Evolutionary conservation across 257 asterid genomes (phyloP), one percentile per base, ranked within the genome.

Genomic region (Penstemon barbatus): DNA sequence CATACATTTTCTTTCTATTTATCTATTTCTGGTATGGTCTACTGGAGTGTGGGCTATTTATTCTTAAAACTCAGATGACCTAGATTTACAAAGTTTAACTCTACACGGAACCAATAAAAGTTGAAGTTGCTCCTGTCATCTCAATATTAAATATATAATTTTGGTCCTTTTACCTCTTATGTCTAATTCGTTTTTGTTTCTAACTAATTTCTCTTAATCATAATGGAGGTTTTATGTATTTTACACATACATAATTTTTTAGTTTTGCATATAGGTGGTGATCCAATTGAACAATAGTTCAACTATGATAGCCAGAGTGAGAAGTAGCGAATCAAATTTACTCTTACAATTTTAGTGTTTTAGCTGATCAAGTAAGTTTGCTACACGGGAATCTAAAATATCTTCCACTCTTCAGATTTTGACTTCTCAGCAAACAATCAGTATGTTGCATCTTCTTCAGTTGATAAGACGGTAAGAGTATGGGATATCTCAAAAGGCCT

Each of bases 371-470:
- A 46, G 44, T 61, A 62, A 50, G 75, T 55, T 70, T 7, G 43
- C 37, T n/a, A 50, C 44, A 13, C 36, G 69, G 52, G 59, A 74
- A 51, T 76, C 57, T 80, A 40, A 70, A 59, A 63, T 69, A 57
- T 56, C 45, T 61, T 54, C 71, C 70, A 25, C 45, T 56, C 77
- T 83, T 40, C 93, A 94, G 99, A 94, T 87, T 94, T 94, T 78
- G 97, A 94, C 86, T 94, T 94, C 89, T 89, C 99, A 39, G 74
- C 97, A 68, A 94, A 91, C 82, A 89, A 94, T 79, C 96, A 86
- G 79, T 94, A 94, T 79, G 87, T 94, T 66, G 92, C 99, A 67
- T 94, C 99, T 46, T 77, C 97, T 70, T 94, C 99, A 57, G 57
- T 77, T 70, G 99, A 94, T 76, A 91, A 94, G 88, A 91, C 97